These are phyloP conservation scores for Aspergillus bombycis DNA, from an alignment of 2,329 filamentous ascomycete species.

Conservation along the genomic window DNA sequence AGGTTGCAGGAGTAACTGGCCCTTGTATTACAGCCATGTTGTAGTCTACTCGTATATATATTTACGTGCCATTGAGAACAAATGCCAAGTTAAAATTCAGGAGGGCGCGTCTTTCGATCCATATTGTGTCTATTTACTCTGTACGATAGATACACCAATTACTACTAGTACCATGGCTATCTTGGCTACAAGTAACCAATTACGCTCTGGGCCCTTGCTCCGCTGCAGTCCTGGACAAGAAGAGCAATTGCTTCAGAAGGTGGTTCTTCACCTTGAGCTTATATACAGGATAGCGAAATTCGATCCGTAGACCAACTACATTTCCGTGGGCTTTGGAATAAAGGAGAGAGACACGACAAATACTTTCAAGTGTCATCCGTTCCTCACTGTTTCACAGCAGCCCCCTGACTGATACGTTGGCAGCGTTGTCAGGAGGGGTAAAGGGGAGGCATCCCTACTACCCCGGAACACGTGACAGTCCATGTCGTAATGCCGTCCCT, in stretches of 20 bases:
- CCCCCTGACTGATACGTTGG: background rate
- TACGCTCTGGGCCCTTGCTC: background rate
- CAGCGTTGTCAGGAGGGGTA: slow-evolving; percentile 12
- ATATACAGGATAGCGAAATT: background rate
- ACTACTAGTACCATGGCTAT: background rate
- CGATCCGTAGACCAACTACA: background rate
- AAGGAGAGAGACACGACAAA: background rate
- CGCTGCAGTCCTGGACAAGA: background rate
- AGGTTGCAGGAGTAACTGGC: too few species aligned
- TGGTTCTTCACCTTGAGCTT: background rate
- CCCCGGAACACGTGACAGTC: slow-evolving; percentile 13
- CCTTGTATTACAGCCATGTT: background rate
- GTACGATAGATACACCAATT: background rate
- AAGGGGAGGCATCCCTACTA: background rate
- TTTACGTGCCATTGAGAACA: background rate
- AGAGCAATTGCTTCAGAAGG: background rate
- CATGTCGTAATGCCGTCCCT: slow-evolving; percentile 17
- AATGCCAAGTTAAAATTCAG: too few species aligned
- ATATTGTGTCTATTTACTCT: background rate
- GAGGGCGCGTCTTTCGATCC: background rate
- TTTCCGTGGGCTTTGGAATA: background rate
- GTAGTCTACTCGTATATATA: background rate
- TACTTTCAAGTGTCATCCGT: background rate
- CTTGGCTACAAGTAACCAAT: background rate
- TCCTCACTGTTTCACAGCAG: background rate